phyloP scores from a whole-genome alignment of 805 yeast genomes.

The Candida germanica region DNA sequence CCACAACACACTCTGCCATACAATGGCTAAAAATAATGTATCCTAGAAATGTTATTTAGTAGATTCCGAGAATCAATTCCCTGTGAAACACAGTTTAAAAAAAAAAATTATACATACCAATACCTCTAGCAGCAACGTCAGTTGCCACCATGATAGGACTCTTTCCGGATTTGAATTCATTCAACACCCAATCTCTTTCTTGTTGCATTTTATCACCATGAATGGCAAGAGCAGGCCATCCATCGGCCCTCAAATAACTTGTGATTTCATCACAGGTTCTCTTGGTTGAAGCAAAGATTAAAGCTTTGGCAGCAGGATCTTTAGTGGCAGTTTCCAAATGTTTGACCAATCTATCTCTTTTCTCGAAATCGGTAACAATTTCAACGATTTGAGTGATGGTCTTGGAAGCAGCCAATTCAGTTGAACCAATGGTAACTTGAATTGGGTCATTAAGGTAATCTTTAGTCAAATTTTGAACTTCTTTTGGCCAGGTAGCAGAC shows the following conservation, averaged over 20 bases:
- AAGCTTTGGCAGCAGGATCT: constrained; percentile 68
- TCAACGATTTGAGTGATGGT: constrained; percentile 92
- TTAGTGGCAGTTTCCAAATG: constrained; percentile 79
- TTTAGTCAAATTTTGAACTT: constrained; percentile 87
- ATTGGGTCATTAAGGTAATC: constrained; percentile 91
- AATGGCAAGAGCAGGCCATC: constrained; percentile 98
- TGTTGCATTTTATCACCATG: constrained; percentile 98
- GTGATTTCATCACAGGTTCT: constrained; percentile 97
- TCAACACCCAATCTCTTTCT: constrained; percentile 98
- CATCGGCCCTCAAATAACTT: constrained; percentile 85
- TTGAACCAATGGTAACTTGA: constrained; percentile 94
- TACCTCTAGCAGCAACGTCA: constrained; percentile 99
- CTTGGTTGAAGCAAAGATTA: constrained; percentile 94
- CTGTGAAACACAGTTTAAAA: constrained; percentile 1
- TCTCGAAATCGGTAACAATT: constrained; percentile 87
- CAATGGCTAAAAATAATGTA: constrained; percentile 5
- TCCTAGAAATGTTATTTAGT: constrained; percentile 10
- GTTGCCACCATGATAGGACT: constrained; percentile 98
- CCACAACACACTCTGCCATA: not conserved
- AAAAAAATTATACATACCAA: constrained; percentile 68
- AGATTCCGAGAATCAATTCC: constrained; percentile 4
- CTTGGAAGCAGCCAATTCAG: constrained; percentile 95
- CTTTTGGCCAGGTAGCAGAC: constrained; percentile 99
- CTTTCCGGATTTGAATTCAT: constrained; percentile 87
- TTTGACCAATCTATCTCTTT: constrained; percentile 84